Base-by-base conservation (phyloP, 2,329 filamentous ascomycete genomes). In the Fusarium tupiense region DNA sequence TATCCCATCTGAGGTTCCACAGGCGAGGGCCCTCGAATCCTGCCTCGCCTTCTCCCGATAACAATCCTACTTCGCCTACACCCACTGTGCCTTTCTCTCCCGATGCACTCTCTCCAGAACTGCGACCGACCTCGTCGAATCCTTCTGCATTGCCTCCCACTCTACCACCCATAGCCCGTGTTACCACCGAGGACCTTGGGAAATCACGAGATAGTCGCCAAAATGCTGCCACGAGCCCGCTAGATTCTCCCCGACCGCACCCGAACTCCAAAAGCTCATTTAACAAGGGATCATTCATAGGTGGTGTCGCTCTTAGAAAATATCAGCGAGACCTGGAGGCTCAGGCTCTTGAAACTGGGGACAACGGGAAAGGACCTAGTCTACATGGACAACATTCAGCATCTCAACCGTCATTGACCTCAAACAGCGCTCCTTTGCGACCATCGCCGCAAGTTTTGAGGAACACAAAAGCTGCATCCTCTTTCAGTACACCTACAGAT, bases 1-100 rank as follows among this genome's bases (percentile, higher is more conserved):
- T 88, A 61, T 88, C 86, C 73, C 85, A 88, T 81, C 84, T 90
- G 54, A 88, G 88, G 77, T 90, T 90, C 81, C 88, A 90, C 77
- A 87, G 88, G 76, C 87, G 88, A 77, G 88, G 84, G 54, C 85
- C 85, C 74, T 90, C 88, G 63, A 88, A 86, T 82, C 88, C 88
- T 69, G 84, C 86, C 31, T 89, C 88, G 40, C 88, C 89, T 10
- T 79, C 84, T 33, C 83, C 85, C 61, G 88, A 90, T 64, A 86
- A 85, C 64, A 78, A 83, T 44, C 86, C 85, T 74, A 82, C 72
- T 75, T 85, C 81, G 66, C 79, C 81, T 71, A 65, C 81, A 65
- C 78, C 80, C 69, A 65, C 79, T 67, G 82, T 85, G 58, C 82
- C 84, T 37, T 80, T 83, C 44, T 78, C 82, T n/a, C 80, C 84